phyloP scores from a whole-genome alignment of 306 rosid species.

The Pueraria montana region DNA sequence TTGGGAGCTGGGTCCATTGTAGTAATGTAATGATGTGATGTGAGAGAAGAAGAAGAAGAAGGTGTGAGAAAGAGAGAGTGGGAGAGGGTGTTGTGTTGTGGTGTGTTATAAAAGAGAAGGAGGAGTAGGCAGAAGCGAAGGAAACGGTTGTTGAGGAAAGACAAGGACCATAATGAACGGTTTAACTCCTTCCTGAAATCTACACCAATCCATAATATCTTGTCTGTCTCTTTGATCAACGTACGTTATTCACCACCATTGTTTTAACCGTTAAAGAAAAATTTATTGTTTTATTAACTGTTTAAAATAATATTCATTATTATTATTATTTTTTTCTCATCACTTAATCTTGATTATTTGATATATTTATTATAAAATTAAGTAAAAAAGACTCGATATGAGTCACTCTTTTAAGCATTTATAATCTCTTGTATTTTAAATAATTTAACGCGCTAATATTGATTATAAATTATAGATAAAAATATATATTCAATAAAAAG shows the following conservation, averaged over 20 bases:
- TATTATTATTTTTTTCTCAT: neutral
- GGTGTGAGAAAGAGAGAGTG: neutral
- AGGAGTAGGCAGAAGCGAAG: neutral
- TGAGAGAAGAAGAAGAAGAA: neutral
- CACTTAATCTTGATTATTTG: too few relatives aligned
- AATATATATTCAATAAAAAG: too few relatives aligned
- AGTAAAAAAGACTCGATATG: neutral
- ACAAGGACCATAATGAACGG: neutral
- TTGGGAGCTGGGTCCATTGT: constrained; percentile 38
- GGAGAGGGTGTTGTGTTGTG: neutral
- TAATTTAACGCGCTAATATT: too few relatives aligned
- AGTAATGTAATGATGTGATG: neutral
- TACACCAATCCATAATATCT: neutral
- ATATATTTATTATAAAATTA: too few relatives aligned
- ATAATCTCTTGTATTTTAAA: too few relatives aligned
- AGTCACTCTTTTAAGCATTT: neutral
- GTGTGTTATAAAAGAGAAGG: neutral
- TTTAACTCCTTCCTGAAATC: neutral
- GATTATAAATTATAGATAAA: too few relatives aligned
- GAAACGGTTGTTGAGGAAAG: neutral
- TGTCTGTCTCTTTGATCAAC: too few relatives aligned
- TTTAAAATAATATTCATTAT: too few relatives aligned
- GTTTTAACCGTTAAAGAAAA: too few relatives aligned
- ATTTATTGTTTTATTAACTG: too few relatives aligned
- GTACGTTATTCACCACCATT: too few relatives aligned